phyloP scores from a whole-genome alignment of 352 stramenopile species.

The Phytopythium vexans region DNA sequence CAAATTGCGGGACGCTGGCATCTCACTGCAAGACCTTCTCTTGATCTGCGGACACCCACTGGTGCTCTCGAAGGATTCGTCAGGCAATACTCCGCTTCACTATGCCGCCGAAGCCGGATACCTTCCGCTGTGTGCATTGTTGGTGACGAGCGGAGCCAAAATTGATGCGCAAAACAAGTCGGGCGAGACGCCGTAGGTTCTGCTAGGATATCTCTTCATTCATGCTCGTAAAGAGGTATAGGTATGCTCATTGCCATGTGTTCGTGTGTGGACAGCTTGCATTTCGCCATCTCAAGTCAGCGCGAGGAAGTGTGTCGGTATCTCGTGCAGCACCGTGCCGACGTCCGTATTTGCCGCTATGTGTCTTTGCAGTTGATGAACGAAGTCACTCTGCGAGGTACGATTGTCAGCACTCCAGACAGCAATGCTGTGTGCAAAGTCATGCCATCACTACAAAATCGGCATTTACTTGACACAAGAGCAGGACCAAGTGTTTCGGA shows the following conservation, averaged over 20 bases:
- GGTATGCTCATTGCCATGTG: not conserved
- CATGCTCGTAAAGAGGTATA: not conserved
- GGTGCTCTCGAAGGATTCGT: slow-evolving; percentile 53
- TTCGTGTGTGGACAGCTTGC: slow-evolving; percentile 33
- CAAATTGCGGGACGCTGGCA: slow-evolving; percentile 47
- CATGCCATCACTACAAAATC: slow-evolving; percentile 54
- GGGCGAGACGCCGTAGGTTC: slow-evolving; percentile 68
- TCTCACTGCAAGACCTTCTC: slow-evolving; percentile 61
- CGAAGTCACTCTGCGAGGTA: slow-evolving; percentile 46
- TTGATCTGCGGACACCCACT: slow-evolving; percentile 72
- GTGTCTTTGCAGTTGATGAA: slow-evolving; percentile 51
- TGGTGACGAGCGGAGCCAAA: slow-evolving; percentile 62
- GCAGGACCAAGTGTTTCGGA: not conserved
- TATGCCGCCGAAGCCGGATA: slow-evolving; percentile 77
- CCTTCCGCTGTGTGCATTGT: slow-evolving; percentile 52
- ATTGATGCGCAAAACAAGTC: slow-evolving; percentile 80
- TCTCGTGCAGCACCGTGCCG: slow-evolving; percentile 52
- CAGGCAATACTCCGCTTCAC: slow-evolving; percentile 72
- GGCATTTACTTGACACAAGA: slow-evolving; percentile 22
- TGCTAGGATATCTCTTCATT: not conserved
- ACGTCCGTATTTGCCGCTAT: slow-evolving; percentile 65
- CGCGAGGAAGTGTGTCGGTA: slow-evolving; percentile 64
- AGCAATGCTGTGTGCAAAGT: slow-evolving; percentile 46
- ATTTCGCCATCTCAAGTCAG: slow-evolving; percentile 80
- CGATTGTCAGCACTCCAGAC: slow-evolving; percentile 58